Evolutionary conservation across 805 yeast genomes (phyloP), one percentile per base, ranked within the genome.

Genomic region (Suhomyces pyralidae): DNA sequence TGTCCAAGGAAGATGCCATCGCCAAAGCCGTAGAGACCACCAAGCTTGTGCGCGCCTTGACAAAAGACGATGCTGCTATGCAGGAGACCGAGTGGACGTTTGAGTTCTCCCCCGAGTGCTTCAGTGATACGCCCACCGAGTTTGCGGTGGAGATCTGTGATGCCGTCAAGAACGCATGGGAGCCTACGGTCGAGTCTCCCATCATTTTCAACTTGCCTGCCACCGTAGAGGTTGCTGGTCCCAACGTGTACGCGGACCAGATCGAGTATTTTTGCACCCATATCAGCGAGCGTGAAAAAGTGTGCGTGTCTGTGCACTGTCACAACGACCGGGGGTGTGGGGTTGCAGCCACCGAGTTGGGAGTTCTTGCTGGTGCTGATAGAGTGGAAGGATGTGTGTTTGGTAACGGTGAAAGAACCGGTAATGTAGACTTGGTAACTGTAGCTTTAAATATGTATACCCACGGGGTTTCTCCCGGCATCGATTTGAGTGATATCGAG

Each of bases 291-390:
- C 80, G 92, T 68, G 90, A 86, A 63, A 85, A 84, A 61, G 81
- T 85, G 42, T 73, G 84, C 55, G 81, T 86, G 53, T 85, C 91
- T 20, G 79, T 86, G 14, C 93, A 86, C 64, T 81, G 88, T 56
- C 93, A 86, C 70, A 86, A 86, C 62, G 93, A 86, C 66, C 80
- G 93, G 70, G 93, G 93, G 19, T 85, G 90, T 66, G 91, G 90
- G 64, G 91, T 86, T 51, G 93, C 93, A 45, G 93, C 93, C 24
- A 78, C 90, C 45, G 93, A 86, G 68, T 74, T 86, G 55, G 92
- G 90, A 61, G 61, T 84, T 30, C 71, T 86, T 62, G 93, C 91
- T n/a, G 93, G 93, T 64, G 93, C 88, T 55, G 92, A 86, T 70
- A 80, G 93, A 75, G 88, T 86, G 49, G 93, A 86, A 71, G 93